Conservation (phyloP, 1,284 basidiomycete species). For the Blastosporella zonata region DNA sequence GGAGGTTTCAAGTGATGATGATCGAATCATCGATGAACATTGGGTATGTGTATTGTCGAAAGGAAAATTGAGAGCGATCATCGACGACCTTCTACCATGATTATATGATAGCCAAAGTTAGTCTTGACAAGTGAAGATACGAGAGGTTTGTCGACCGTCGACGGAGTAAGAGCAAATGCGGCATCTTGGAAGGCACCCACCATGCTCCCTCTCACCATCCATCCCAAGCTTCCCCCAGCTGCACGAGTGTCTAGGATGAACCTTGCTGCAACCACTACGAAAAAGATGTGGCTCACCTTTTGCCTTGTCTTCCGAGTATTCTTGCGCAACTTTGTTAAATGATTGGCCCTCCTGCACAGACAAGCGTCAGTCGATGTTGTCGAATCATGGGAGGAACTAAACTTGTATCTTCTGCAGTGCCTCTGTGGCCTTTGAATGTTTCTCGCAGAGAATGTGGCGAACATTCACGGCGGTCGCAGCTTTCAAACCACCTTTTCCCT, state of each 20-base stretch:
- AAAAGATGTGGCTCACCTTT: slow-evolving; percentile 49
- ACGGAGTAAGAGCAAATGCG: slow-evolving; percentile 75
- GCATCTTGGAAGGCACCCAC: slow-evolving; percentile 82
- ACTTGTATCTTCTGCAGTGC: slow-evolving; percentile 78
- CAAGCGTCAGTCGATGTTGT: slow-evolving; percentile 7
- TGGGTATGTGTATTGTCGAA: not conserved
- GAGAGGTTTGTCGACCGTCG: slow-evolving; percentile 73
- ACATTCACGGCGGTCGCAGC: slow-evolving; percentile 79
- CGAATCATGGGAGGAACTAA: slow-evolving; percentile 13
- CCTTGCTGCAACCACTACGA: not conserved
- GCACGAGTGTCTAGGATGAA: slow-evolving; percentile 1
- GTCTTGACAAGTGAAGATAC: slow-evolving; percentile 75
- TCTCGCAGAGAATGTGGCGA: slow-evolving; percentile 84
- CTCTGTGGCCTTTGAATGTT: slow-evolving; percentile 73
- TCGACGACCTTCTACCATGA: slow-evolving; percentile 82
- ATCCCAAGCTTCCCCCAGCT: slow-evolving; percentile 82
- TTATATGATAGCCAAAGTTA: slow-evolving; percentile 82
- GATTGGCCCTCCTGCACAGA: slow-evolving; percentile 58
- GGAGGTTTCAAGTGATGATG: too few species aligned
- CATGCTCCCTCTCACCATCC: slow-evolving; percentile 83
- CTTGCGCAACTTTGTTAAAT: slow-evolving; percentile 84
- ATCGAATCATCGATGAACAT: slow-evolving; percentile 1
- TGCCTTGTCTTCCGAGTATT: slow-evolving; percentile 86
- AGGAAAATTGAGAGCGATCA: slow-evolving; percentile 29
- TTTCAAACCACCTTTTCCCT: slow-evolving; percentile 59